phyloP scores from a whole-genome alignment of 495 filamentous ascomycete genomes.

The Neurospora sp. region DNA sequence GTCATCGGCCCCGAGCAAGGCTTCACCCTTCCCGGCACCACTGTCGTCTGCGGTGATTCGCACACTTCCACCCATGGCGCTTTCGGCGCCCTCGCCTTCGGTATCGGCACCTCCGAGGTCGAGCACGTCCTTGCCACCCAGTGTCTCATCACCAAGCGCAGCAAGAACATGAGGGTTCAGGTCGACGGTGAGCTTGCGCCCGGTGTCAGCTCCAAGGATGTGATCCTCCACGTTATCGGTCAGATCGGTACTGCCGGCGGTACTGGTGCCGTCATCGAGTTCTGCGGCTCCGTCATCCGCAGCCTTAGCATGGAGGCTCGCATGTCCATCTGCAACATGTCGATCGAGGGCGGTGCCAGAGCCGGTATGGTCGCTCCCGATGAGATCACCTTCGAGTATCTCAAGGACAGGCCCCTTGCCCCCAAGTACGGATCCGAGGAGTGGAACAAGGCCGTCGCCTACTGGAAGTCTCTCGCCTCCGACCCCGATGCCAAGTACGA shows the following conservation, averaged over 20 bases:
- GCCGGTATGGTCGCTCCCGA: conserved; percentile 97
- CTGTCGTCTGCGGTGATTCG: conserved; percentile 93
- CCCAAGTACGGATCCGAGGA: conserved; percentile 73
- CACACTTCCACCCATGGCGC: conserved; percentile 98
- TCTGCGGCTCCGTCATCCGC: conserved; percentile 86
- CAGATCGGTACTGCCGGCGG: conserved; percentile 92
- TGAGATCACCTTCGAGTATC: conserved; percentile 87
- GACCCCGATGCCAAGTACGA: conserved; percentile 83
- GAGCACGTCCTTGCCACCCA: conserved; percentile 97
- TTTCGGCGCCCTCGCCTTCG: conserved; percentile 90
- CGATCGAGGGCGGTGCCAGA: conserved; percentile 93
- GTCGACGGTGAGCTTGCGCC: conserved; percentile 85
- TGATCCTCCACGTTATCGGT: conserved; percentile 89
- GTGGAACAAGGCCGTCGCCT: conserved; percentile 81
- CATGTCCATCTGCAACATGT: conserved; percentile 99
- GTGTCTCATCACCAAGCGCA: conserved; percentile 84
- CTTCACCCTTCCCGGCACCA: conserved; percentile 95
- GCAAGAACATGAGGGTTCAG: conserved; percentile 97
- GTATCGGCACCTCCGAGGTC: conserved; percentile 96
- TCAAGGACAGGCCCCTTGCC: conserved; percentile 80
- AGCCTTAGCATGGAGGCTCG: conserved; percentile 89
- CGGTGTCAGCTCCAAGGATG: conserved; percentile 93
- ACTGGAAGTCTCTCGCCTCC: conserved; percentile 81
- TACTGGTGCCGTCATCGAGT: conserved; percentile 92
- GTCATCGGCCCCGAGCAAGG: conserved; percentile 99